Percentiles rank a stretch among this genome's conserved stretches.
phyloP scores from a whole-genome alignment of 805 yeast species.

The Barnettozyma sp. region DNA sequence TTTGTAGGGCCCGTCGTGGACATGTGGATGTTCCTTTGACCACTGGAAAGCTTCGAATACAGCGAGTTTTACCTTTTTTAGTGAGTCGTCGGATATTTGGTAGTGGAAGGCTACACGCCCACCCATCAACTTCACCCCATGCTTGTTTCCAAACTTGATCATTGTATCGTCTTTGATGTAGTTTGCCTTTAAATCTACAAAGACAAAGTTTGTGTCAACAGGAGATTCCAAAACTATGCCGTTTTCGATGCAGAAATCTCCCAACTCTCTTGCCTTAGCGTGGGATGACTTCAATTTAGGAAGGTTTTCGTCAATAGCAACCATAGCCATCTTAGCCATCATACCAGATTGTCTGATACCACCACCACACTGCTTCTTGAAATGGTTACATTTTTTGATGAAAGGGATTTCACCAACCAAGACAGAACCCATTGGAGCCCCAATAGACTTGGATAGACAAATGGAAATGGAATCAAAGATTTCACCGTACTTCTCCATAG shows the following conservation, averaged over 20 bases:
- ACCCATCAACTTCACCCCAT: conserved; percentile 60
- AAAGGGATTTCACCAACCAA: conserved; percentile 59
- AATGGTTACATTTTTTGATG: conserved; percentile 70
- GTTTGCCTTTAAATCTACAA: conserved; percentile 45
- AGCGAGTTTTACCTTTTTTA: conserved; percentile 51
- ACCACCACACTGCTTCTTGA: conserved; percentile 89
- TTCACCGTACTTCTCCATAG: conserved; percentile 63
- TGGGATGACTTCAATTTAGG: conserved; percentile 44
- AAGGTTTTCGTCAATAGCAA: conserved; percentile 66
- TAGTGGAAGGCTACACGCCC: conserved; percentile 78
- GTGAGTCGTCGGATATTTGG: conserved; percentile 48
- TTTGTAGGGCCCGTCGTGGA: conserved; percentile 40
- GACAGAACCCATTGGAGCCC: conserved; percentile 91
- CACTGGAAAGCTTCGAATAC: conserved; percentile 50
- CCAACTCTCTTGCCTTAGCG: conserved; percentile 43
- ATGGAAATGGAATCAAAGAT: conserved; percentile 84
- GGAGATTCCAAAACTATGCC: conserved; percentile 65
- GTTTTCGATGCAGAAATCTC: conserved; percentile 42
- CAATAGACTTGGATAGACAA: conserved; percentile 83
- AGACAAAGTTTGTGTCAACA: conserved; percentile 78
- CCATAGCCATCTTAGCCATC: conserved; percentile 72
- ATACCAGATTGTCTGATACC: conserved; percentile 88
- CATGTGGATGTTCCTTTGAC: conserved; percentile 47
- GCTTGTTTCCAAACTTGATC: conserved; percentile 46
- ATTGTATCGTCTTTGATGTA: conserved; percentile 52